These are phyloP conservation scores for Trichocomaceae sp. DNA, from an alignment of 2,329 filamentous ascomycete species.

Conservation along the genomic window DNA sequence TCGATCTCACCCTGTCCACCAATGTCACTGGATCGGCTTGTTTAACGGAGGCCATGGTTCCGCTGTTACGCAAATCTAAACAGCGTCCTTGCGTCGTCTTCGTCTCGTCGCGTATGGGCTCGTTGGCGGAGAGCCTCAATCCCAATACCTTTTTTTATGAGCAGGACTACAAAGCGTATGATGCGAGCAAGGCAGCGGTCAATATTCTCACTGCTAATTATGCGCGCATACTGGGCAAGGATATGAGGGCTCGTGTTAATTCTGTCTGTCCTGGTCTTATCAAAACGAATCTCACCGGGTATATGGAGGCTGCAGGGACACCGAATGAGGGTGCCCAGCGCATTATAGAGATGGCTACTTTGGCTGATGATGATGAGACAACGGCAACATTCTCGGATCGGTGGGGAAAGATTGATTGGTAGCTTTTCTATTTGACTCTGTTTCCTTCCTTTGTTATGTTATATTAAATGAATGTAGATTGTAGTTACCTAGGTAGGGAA, in stretches of 20 bases:
- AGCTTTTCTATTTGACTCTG: background rate
- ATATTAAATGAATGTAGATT: too few relatives aligned
- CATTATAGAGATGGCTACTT: slow-evolving; percentile 8
- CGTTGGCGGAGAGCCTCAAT: slow-evolving; percentile 22
- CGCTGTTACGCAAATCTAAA: slow-evolving; percentile 23
- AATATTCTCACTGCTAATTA: slow-evolving; percentile 29
- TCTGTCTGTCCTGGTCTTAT: slow-evolving; percentile 10
- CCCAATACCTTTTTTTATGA: slow-evolving; percentile 20
- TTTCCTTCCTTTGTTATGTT: background rate
- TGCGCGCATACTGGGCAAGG: slow-evolving; percentile 4
- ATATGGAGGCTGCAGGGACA: background rate
- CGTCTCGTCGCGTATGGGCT: slow-evolving; percentile 29
- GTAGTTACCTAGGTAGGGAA: too few relatives aligned
- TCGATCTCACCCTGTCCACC: slow-evolving; percentile 23
- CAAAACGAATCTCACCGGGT: slow-evolving; percentile 3
- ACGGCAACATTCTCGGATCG: slow-evolving; percentile 10
- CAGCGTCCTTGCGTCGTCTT: slow-evolving; percentile 23
- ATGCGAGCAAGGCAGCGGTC: slow-evolving; percentile 37
- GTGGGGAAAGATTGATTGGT: slow-evolving; percentile 5
- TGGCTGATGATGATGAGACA: slow-evolving; percentile 10
- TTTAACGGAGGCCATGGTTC: slow-evolving; percentile 27
- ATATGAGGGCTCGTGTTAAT: slow-evolving; percentile 9
- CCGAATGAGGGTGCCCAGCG: slow-evolving; percentile 8
- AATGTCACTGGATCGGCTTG: slow-evolving; percentile 32
- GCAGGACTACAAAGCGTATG: slow-evolving; percentile 32